Base-by-base conservation (phyloP, 345 rosid species). In the Noccaea caerulescens region DNA sequence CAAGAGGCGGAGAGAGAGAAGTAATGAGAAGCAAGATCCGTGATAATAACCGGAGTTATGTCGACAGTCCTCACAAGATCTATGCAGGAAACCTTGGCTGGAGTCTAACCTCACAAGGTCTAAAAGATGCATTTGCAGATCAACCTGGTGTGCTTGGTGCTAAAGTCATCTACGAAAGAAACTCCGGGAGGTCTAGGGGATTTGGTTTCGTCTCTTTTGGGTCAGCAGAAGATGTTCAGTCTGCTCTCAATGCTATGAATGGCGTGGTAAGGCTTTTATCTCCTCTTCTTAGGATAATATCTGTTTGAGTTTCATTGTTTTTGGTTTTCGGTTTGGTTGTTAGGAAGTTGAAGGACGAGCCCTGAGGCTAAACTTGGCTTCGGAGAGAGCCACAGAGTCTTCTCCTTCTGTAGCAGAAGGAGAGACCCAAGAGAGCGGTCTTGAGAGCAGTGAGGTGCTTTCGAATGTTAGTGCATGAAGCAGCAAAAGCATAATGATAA, bases 341-440 rank as follows among this genome's bases (percentile, higher is more conserved):
- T 68, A 94, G 99, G 99, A 94, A 81, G 84, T 91, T 25, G 95
- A 94, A 81, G 99, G 96, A 13, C 82, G 99, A 50, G 89, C 93
- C 20, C 50, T 91, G 77, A 82, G 96, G 66, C 78, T 91, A 79
- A 89, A 85, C 41, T 7, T 85, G 58, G 97, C 97, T 13, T 71
- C 82, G 0, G 85, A 86, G 50, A 94, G 83, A 72, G 76, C 84
- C 39, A 63, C 81, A 0, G 53, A 51, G 36, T 5, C 82, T 72
- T 66, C 72, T 37, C 41, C 82, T 0, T 37, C 58, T 13, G 52
- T 77, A 10, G 14, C 10, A 1, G 80, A 72, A 56, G 69, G 77
- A 14, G 79, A 38, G 7, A 16, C 68, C 3, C 75, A 70, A 9
- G 77, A 65, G 57, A 16, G 1, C 0, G 78, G 77, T 49, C 8